Percentiles rank a stretch among this genome's conserved stretches.
These are phyloP conservation scores for Fusarium haematococcum DNA, from an alignment of 2,329 filamentous ascomycete genomes.

Conservation along the genomic window DNA sequence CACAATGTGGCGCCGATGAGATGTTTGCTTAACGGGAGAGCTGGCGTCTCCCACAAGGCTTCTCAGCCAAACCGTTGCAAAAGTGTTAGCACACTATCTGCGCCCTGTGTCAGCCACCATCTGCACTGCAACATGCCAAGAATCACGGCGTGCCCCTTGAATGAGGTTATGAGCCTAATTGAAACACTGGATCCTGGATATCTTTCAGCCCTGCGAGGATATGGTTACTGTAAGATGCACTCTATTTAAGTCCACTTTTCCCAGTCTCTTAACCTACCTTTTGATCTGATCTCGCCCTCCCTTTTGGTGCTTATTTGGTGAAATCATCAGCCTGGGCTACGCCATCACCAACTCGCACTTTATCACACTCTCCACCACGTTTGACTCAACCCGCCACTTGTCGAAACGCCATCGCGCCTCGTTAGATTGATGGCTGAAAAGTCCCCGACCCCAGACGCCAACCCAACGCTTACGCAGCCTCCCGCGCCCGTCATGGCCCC, in stretches of 20 bases:
- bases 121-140: conserved; percentile 4
- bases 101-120: conserved; percentile 15
- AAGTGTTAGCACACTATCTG: conserved; percentile 5
- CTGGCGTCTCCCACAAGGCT: neutral
- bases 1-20: neutral
- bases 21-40: neutral
- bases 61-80: fast-evolving
- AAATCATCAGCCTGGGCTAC: neutral
- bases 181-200: neutral
- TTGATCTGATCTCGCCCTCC: neutral
- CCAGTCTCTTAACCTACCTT: neutral
- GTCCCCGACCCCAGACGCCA: neutral
- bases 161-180: conserved; percentile 14
- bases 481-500: conserved; percentile 12
- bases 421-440: conserved; percentile 23
- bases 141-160: conserved; percentile 14
- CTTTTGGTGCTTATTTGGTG: neutral
- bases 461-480: neutral
- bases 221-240: no score
- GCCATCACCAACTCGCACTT: neutral
- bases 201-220: conserved; percentile 1
- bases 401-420: neutral
- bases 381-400: neutral
- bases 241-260: neutral
- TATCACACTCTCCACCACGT: neutral